phyloP scores from a whole-genome alignment of 73 alveolate genomes.

The Tetrahymena thermophila region DNA sequence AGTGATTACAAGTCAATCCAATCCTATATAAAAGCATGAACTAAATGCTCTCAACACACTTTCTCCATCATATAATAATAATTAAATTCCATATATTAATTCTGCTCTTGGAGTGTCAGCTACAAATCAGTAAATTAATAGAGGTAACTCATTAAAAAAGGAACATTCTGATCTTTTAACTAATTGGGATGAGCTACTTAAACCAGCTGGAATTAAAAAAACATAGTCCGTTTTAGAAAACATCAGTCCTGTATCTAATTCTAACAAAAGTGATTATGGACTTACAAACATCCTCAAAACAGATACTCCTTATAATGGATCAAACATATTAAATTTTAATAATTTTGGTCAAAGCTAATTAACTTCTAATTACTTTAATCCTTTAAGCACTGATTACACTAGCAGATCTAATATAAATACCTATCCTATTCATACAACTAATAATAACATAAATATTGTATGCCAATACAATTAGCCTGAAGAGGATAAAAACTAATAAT shows the following conservation, averaged over 20 bases:
- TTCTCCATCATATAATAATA: background rate
- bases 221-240: background rate
- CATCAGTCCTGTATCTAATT: background rate
- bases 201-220: background rate
- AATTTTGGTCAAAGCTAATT: background rate
- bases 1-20: background rate
- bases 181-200: background rate
- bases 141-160: background rate
- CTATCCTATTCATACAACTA: background rate
- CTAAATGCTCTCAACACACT: background rate
- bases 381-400: background rate
- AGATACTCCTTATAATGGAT: background rate
- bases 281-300: background rate
- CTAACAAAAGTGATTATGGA: background rate
- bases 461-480: background rate
- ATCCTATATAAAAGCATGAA: background rate
- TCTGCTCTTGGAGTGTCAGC: background rate
- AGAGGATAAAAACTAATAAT: background rate
- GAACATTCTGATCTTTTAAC: background rate
- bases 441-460: background rate
- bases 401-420: background rate
- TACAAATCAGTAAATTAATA: background rate
- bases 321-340: background rate
- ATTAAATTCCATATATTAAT: background rate
- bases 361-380: background rate